Base-by-base conservation (phyloP, 768 basidiomycete genomes). In the Jaapia argillacea region DNA sequence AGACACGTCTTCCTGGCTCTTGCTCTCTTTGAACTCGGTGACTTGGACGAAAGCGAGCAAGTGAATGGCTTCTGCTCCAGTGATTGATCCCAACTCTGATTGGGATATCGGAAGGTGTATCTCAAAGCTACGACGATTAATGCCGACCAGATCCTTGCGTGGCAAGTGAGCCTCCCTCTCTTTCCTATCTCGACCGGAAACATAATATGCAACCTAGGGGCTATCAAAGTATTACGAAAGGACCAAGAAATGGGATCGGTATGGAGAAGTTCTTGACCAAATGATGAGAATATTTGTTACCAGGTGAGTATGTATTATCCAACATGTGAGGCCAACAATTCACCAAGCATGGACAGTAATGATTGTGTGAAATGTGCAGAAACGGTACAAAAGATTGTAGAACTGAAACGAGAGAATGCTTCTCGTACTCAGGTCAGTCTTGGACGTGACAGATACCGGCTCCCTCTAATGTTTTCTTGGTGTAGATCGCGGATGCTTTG, bases 1-100 rank as follows among this genome's bases (percentile, higher is more conserved):
- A 97, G 93, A 4, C 75, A 85, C 57, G 84, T 96, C 20, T 96
- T 92, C 57, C 71, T 88, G 22, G 92, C 81, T 2, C 64, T 96
- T 7, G 80, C 96, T 1, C 68, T 74, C 20, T 67, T 89, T 7
- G 88, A 94, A 56, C 66, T 93, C 2, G 77, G 77, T 22, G 72
- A 85, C 43, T 59, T 67, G 18, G 74, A 79, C 28, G 66, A 80
- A 58, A 85, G 91, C 67, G 92, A 97, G 69, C 77, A 84, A 78
- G 92, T 94, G 75, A 72, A 68, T 54, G 52, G 35, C 43, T 44
- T 48, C 36, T 24, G 7, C 24, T 39, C 41, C n/a, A 43, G 10
- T 16, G 28, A n/a, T n/a, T 33, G 10, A 33, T 33, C 28, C 28
- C 28, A 10, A 16, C 28, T 33, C 16, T 16, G 28, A 10, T 33